These are phyloP conservation scores for Russula sp. DNA, from an alignment of 768 basidiomycete species.

Conservation along the genomic window DNA sequence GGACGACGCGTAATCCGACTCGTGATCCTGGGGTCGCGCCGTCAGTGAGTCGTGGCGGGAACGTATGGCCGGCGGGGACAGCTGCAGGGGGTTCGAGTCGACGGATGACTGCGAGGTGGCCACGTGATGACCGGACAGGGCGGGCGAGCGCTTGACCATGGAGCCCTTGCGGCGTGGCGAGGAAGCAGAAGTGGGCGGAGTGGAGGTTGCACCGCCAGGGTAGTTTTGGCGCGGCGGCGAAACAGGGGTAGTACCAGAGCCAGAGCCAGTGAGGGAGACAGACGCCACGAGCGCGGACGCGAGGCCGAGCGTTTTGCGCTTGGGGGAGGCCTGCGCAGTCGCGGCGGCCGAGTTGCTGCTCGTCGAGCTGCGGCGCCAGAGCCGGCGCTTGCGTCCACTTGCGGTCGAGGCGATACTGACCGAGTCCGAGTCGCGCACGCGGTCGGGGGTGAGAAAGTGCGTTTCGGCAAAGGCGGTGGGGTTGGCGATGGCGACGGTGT, in stretches of 20 bases:
- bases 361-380: constrained; percentile 17
- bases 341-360: background rate
- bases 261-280: constrained; percentile 39
- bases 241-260: constrained; percentile 22
- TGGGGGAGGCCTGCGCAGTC: constrained; percentile 16
- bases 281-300: constrained; percentile 62
- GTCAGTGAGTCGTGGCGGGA: constrained; percentile 24
- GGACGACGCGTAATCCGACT: constrained; percentile 21
- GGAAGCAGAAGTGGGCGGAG: background rate
- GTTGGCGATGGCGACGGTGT: background rate
- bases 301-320: constrained; percentile 45
- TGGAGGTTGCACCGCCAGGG: background rate
- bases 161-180: constrained; percentile 1
- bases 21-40: constrained; percentile 23
- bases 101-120: constrained; percentile 18
- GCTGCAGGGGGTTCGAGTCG: constrained; percentile 13
- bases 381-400: constrained; percentile 15
- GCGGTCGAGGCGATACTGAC: constrained; percentile 20
- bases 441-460: constrained; percentile 12
- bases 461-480: background rate
- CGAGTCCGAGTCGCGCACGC: constrained; percentile 21
- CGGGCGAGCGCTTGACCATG: constrained; percentile 11
- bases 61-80: constrained; percentile 18
- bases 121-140: constrained; percentile 5
- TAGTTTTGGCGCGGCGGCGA: constrained; percentile 4